Conservation (phyloP, 225 moss, liverwort and hornwort genomes). For the Sphagnum contortum region DNA sequence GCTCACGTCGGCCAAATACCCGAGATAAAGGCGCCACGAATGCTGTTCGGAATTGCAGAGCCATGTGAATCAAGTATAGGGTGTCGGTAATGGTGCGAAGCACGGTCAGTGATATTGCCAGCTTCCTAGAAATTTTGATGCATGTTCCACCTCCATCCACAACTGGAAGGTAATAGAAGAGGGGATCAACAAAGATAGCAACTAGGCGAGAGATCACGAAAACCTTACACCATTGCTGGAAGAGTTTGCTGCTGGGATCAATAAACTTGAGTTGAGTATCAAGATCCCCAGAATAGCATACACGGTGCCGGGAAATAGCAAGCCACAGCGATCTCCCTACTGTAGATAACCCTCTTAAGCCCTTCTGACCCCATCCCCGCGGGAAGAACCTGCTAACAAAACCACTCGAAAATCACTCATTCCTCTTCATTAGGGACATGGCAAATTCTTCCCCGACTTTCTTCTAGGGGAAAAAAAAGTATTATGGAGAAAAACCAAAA, state of each 20-base stretch:
- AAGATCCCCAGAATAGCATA: constrained; percentile 35
- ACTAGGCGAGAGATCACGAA: constrained; percentile 70
- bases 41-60: constrained; percentile 44
- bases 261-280: constrained; percentile 18
- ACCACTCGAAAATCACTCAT: too few species aligned
- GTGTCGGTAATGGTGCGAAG: constrained; percentile 70
- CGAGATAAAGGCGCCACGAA: constrained; percentile 40
- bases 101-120: constrained; percentile 61
- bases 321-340: constrained; percentile 52
- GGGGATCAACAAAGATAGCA: constrained; percentile 73
- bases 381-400: constrained; percentile 1
- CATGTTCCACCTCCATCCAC: constrained; percentile 35
- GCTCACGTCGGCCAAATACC: constrained; percentile 47
- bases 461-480: background rate
- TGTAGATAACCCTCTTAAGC: constrained; percentile 55
- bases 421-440: too few species aligned
- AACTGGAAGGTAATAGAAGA: constrained; percentile 75
- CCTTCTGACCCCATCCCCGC: constrained; percentile 42
- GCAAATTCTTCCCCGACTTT: too few species aligned
- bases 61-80: constrained; percentile 77
- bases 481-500: too few species aligned
- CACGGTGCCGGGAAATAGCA: constrained; percentile 17
- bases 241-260: constrained; percentile 48
- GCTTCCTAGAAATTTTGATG: constrained; percentile 40
- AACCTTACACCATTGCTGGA: constrained; percentile 61